These are phyloP conservation scores for Pisolithus sp. DNA, from an alignment of 768 basidiomycete species.

Conservation along the genomic window DNA sequence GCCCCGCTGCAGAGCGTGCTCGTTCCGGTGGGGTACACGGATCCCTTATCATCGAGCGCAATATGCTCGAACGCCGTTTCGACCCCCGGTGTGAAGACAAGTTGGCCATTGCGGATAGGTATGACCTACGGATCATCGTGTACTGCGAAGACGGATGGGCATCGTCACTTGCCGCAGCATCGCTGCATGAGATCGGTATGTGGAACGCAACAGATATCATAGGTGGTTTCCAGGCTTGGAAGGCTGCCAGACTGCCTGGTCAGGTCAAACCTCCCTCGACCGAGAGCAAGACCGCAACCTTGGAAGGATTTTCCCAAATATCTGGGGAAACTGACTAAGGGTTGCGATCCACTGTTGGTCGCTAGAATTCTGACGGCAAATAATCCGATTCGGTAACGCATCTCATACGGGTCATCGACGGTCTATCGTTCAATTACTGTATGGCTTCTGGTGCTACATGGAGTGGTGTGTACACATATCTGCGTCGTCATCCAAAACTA, in stretches of 20 bases:
- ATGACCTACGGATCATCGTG: conserved; percentile 67
- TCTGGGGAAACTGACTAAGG: conserved; percentile 19
- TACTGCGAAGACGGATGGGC: conserved; percentile 72
- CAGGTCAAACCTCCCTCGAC: conserved; percentile 31
- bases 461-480: not conserved
- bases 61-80: conserved; percentile 74
- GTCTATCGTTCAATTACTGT: not conserved
- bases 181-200: conserved; percentile 64
- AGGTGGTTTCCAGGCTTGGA: conserved; percentile 72
- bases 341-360: not conserved
- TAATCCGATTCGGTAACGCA: no score
- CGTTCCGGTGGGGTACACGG: conserved; percentile 56
- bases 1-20: conserved; percentile 55
- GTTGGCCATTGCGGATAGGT: conserved; percentile 64
- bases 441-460: not conserved
- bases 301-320: conserved; percentile 24
- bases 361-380: not conserved
- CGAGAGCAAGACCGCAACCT: conserved; percentile 23
- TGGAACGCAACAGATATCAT: conserved; percentile 72
- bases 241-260: conserved; percentile 56
- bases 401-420: not conserved
- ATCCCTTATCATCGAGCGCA: conserved; percentile 68
- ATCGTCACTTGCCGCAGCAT: conserved; percentile 64
- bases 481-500: not conserved
- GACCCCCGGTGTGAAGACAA: conserved; percentile 60